Conservation (phyloP, 805 yeast genomes). For the Pichia thaimueangensis region DNA sequence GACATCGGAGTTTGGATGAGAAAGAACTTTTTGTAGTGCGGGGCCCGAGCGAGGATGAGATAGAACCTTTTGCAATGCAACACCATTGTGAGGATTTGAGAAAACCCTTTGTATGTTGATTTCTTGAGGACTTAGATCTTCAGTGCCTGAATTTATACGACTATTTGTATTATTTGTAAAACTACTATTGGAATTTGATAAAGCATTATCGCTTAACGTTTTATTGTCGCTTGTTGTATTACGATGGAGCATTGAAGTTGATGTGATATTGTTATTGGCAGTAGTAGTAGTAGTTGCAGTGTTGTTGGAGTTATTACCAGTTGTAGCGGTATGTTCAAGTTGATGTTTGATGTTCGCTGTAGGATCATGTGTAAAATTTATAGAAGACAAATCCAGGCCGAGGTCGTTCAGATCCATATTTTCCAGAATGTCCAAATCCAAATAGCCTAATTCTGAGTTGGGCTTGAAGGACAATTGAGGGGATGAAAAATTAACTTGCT, state of each 20-base stretch:
- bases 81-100: constrained; percentile 15
- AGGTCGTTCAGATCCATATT: constrained; percentile 22
- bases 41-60: constrained; percentile 16
- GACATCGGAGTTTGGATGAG: constrained; percentile 16
- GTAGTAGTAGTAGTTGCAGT: background rate
- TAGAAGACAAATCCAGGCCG: constrained; percentile 16
- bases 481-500: constrained; percentile 73
- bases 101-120: constrained; percentile 12
- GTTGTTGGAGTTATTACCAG: no score
- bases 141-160: background rate
- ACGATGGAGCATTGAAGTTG: no score
- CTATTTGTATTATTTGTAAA: background rate
- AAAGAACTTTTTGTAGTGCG: constrained; percentile 14
- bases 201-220: background rate
- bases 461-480: constrained; percentile 47
- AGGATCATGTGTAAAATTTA: constrained; percentile 6
- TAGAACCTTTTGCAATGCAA: constrained; percentile 15
- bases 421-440: constrained; percentile 28
- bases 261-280: background rate
- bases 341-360: no score
- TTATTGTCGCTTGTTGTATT: background rate
- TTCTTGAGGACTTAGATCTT: constrained; percentile 5
- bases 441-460: constrained; percentile 27
- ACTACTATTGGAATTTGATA: background rate
- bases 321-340: no score